Base-by-base conservation (phyloP, 2,329 filamentous ascomycete species). In the Westerdykella sp. region DNA sequence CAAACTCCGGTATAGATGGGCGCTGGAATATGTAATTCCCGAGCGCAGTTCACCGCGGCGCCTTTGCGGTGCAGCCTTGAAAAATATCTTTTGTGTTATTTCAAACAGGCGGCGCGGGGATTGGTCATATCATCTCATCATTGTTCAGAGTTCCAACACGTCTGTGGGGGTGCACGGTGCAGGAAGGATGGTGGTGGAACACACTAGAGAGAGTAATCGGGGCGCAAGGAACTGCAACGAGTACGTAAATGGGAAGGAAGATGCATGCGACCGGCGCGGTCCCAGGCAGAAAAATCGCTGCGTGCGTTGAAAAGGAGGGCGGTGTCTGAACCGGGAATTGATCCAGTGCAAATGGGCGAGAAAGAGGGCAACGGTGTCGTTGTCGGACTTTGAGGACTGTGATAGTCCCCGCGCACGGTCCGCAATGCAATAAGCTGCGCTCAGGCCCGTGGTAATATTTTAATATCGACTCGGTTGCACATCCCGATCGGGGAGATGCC, bases 361-460 rank as follows among this genome's bases (percentile, higher is more conserved):
- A 37, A 44, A 41, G 30, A 37, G 47, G 32, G 9, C n/a, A 18
- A 35, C 32, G 16, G 16, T 14, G n/a, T 18, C 7, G 32, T 16
- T 41, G 40, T 50, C 53, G 53, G 53, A 51, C 49, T 51, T 56
- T 43, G 46, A 48, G 45, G 31, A 15, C 22, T 10, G 35, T 44
- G 49, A 51, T 56, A 53, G 43, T 54, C 49, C 44, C 53, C 51
- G 47, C 28, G 46, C 49, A 54, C 51, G 40, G 49, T 34, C 46
- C 51, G 39, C 15, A 35, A 9, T n/a, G 40, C 44, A 51, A 53
- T 56, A 54, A 56, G 53, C 53, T 49, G 51, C 44, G 47, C 45
- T 41, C 22, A 25, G 38, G 34, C 45, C 47, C 43, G 42, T 42
- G 51, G 45, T 48, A 50, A 51, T 50, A 43, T 47, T 51, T 56